Evolutionary conservation across 176 grass and related monocot genomes (phyloP).

Genomic region (Phragmites australis): DNA sequence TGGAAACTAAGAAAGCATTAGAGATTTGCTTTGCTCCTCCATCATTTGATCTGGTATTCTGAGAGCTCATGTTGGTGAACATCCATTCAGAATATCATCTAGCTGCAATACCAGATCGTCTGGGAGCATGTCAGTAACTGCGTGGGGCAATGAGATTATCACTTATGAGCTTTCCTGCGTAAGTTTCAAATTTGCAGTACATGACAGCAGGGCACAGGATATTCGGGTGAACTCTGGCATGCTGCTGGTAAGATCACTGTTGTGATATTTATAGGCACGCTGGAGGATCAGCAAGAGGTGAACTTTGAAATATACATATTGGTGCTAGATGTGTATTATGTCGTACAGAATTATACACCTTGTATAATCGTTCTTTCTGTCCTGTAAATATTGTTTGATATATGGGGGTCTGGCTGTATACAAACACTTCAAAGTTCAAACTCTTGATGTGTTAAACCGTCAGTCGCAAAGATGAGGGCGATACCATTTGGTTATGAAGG

Average conservation of each 20-base stretch:
- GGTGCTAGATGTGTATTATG: neutral
- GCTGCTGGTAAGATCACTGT: neutral
- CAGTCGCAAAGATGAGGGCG: neutral
- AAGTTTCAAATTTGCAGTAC: neutral
- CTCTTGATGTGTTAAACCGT: neutral
- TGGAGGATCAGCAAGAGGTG: neutral
- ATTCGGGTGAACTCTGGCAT: neutral
- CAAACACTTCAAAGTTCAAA: neutral
- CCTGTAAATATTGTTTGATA: slow-evolving; percentile 39
- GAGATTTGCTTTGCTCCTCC: slow-evolving; percentile 41
- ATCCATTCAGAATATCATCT: slow-evolving; percentile 22
- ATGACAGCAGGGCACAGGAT: neutral
- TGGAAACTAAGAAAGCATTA: slow-evolving; percentile 35
- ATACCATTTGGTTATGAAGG: neutral
- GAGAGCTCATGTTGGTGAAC: slow-evolving; percentile 12
- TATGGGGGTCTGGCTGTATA: neutral
- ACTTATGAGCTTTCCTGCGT: neutral
- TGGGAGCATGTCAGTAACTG: neutral
- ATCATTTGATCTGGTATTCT: slow-evolving; percentile 61
- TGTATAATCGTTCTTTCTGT: neutral
- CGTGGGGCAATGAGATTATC: neutral
- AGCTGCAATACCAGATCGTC: neutral
- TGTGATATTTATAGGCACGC: neutral
- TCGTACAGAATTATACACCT: slow-evolving; percentile 10
- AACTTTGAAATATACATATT: neutral